Evolutionary conservation across 1,139 yeast genomes (phyloP).

Genomic region (Tardiomyces depauwii): DNA sequence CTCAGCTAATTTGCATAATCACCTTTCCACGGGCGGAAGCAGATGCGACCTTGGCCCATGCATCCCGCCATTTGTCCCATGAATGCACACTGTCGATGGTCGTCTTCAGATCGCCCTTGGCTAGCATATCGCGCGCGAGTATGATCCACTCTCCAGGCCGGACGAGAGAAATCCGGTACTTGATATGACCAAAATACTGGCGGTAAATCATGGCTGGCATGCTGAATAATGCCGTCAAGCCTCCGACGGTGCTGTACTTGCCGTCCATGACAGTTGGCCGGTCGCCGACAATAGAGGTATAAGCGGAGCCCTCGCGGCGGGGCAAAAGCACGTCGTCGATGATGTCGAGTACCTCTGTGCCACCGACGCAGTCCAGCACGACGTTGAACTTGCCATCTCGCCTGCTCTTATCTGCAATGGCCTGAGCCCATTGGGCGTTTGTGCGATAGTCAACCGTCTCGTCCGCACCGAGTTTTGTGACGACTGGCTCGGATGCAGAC

Average conservation of each 20-base stretch:
- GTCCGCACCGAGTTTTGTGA: slow-evolving; percentile 40
- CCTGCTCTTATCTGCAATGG: neutral
- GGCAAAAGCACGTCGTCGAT: slow-evolving; percentile 29
- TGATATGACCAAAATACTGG: slow-evolving; percentile 16
- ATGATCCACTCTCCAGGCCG: slow-evolving; percentile 16
- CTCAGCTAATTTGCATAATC: slow-evolving; percentile 19
- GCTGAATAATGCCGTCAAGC: slow-evolving; percentile 7
- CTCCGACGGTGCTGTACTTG: slow-evolving; percentile 11
- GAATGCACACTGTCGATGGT: slow-evolving; percentile 41
- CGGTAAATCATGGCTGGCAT: slow-evolving; percentile 21
- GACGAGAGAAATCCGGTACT: slow-evolving; percentile 16
- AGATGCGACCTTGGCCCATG: slow-evolving; percentile 34
- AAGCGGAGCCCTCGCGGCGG: slow-evolving; percentile 30
- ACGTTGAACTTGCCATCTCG: neutral
- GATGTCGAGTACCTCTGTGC: slow-evolving; percentile 16
- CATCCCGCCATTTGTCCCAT: slow-evolving; percentile 38
- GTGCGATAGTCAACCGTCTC: slow-evolving; percentile 38
- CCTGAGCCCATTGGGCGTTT: slow-evolving; percentile 5
- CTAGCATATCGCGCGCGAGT: slow-evolving; percentile 27
- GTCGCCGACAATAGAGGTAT: slow-evolving; percentile 41
- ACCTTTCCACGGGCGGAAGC: slow-evolving; percentile 53
- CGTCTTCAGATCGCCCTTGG: slow-evolving; percentile 32
- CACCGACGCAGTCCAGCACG: neutral
- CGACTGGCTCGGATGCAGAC: slow-evolving; percentile 29
- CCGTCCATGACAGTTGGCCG: slow-evolving; percentile 14